These are phyloP conservation scores for Fusarium protoensiforme DNA, from an alignment of 2,329 filamentous ascomycete genomes.

Conservation along the genomic window DNA sequence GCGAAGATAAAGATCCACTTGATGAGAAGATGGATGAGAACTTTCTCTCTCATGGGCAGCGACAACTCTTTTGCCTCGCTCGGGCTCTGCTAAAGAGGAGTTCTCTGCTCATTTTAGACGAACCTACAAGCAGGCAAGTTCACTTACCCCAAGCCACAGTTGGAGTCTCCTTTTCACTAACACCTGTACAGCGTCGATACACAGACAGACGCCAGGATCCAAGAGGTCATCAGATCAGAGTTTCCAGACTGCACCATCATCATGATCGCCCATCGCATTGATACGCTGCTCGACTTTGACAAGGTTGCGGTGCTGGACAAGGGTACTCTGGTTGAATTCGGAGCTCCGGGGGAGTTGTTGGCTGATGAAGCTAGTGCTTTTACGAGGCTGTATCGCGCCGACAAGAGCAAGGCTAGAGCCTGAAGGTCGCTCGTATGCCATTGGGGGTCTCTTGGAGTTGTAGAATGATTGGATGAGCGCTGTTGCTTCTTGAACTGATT, in stretches of 20 bases:
- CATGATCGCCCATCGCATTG: slow-evolving; percentile 49
- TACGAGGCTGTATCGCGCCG: slow-evolving; percentile 36
- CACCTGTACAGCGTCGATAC: slow-evolving; percentile 40
- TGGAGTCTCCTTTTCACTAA: slow-evolving; percentile 5
- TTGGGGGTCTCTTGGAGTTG: too few species aligned
- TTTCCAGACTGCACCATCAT: slow-evolving; percentile 47
- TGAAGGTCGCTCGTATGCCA: rapidly evolving
- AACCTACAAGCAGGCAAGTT: slow-evolving; percentile 52
- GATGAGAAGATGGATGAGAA: slow-evolving; percentile 49
- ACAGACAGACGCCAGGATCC: slow-evolving; percentile 44
- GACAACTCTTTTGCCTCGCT: slow-evolving; percentile 48
- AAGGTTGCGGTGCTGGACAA: slow-evolving; percentile 46
- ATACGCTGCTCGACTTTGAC: slow-evolving; percentile 49
- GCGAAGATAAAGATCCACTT: slow-evolving; percentile 44
- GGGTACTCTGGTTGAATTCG: slow-evolving; percentile 45
- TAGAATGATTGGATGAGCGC: background rate
- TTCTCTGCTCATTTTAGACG: slow-evolving; percentile 48
- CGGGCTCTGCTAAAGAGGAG: slow-evolving; percentile 45
- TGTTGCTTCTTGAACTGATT: background rate
- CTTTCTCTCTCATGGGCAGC: slow-evolving; percentile 50
- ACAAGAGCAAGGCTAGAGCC: slow-evolving; percentile 22
- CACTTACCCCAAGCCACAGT: background rate
- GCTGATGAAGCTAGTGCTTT: slow-evolving; percentile 33
- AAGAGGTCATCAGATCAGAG: slow-evolving; percentile 44
- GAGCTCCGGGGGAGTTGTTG: slow-evolving; percentile 39